Conservation (phyloP, 306 rosid species). For the Casuarina glauca region DNA sequence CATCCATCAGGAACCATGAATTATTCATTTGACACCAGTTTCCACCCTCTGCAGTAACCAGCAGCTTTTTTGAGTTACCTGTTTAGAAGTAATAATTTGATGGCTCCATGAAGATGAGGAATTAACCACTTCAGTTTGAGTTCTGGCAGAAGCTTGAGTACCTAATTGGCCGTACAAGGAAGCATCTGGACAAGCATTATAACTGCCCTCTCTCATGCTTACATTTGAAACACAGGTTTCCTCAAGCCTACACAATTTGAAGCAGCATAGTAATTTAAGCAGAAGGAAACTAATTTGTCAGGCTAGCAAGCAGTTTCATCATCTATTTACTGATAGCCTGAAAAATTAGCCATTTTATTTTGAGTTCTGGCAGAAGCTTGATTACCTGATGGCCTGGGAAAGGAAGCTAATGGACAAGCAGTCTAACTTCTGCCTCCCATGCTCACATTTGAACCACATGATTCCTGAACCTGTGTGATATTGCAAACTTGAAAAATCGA, state of each 20-base stretch:
- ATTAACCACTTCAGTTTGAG: slow-evolving; percentile 37
- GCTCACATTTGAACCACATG: slow-evolving; percentile 24
- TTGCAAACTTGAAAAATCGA: too few species aligned
- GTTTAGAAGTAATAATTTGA: slow-evolving; percentile 36
- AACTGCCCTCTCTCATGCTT: slow-evolving; percentile 22
- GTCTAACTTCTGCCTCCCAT: slow-evolving; percentile 18
- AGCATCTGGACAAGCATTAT: slow-evolving; percentile 33
- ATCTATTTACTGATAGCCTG: too few species aligned
- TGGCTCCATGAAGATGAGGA: slow-evolving; percentile 38
- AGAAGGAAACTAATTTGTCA: too few species aligned
- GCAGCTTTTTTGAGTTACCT: slow-evolving; percentile 35
- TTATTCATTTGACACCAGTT: slow-evolving; percentile 45
- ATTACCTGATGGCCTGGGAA: slow-evolving; percentile 34
- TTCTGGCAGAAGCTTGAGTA: slow-evolving; percentile 44
- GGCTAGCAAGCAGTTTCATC: too few species aligned
- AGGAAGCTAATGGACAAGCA: slow-evolving; percentile 30
- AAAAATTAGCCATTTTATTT: background rate
- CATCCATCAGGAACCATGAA: slow-evolving; percentile 32
- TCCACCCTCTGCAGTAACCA: slow-evolving; percentile 35
- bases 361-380: slow-evolving; percentile 45
- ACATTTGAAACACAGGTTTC: slow-evolving; percentile 11
- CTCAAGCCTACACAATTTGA: too few species aligned
- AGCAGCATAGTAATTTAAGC: too few species aligned
- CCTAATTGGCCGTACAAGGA: slow-evolving; percentile 33
- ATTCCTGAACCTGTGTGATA: too few species aligned